Conservation (phyloP, 345 rosid genomes). For the Gossypium longicalyx region DNA sequence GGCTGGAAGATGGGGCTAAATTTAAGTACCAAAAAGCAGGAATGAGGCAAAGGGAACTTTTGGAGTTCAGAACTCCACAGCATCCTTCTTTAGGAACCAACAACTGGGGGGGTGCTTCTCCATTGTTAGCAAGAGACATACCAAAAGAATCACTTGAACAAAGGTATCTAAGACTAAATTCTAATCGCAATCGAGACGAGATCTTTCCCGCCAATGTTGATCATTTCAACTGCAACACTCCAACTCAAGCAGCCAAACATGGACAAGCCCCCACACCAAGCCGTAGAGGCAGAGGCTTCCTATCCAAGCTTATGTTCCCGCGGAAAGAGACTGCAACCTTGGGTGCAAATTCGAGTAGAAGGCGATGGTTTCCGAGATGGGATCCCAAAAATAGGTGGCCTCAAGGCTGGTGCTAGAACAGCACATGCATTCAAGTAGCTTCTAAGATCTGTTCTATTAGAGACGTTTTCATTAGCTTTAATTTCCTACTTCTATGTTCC, state of each 20-base stretch:
- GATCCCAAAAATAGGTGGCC: constrained; percentile 55
- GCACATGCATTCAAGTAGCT: constrained; percentile 1
- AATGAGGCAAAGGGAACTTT: constrained; percentile 29
- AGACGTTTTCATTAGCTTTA: not conserved
- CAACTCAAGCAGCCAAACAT: not conserved
- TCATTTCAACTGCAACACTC: not conserved
- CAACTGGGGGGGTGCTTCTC: constrained; percentile 61
- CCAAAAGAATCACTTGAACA: constrained; percentile 51
- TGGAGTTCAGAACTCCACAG: constrained; percentile 52
- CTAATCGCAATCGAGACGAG: constrained; percentile 31
- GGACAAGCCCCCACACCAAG: constrained; percentile 20
- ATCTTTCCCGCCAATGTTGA: constrained; percentile 18
- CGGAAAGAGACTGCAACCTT: constrained; percentile 21
- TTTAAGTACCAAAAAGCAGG: not conserved
- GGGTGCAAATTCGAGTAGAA: constrained; percentile 25
- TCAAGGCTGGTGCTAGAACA: constrained; percentile 50
- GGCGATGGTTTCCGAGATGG: constrained; percentile 43
- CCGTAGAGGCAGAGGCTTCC: constrained; percentile 18
- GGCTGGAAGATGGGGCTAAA: not conserved
- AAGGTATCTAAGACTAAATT: constrained; percentile 37
- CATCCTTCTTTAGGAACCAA: constrained; percentile 50
- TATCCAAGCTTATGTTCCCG: constrained; percentile 16
- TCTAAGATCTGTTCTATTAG: not conserved
- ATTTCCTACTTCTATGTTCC: not conserved
- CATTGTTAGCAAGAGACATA: constrained; percentile 49